phyloP scores from a whole-genome alignment of 2,329 filamentous ascomycete species.

The Trichoderma afroharzianum region DNA sequence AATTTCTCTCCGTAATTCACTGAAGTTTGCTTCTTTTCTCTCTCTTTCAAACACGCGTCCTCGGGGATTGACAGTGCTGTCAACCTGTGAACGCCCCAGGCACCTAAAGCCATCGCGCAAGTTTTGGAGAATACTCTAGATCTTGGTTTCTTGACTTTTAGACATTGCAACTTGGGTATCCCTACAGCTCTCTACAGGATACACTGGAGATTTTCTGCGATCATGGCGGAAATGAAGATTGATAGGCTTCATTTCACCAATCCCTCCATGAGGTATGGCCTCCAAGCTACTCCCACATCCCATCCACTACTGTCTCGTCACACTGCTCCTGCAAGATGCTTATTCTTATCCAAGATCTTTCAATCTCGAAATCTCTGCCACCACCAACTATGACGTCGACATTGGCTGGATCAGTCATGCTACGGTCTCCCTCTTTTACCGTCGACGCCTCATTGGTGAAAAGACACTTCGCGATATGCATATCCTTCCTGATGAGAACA shows the following conservation, averaged over 20 bases:
- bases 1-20: neutral
- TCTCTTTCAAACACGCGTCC: neutral
- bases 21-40: neutral
- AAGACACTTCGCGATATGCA: neutral
- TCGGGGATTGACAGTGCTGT: neutral
- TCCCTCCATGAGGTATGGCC: neutral
- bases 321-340: neutral
- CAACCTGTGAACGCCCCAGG: neutral
- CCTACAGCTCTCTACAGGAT: neutral
- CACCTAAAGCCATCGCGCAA: neutral
- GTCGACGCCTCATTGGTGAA: too few relatives aligned
- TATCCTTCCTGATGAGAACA: neutral
- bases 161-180: neutral
- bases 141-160: neutral
- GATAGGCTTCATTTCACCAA: neutral
- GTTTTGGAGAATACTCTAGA: neutral
- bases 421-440: too few relatives aligned
- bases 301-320: neutral
- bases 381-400: neutral
- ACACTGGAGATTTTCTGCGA: neutral
- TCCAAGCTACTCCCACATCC: too few relatives aligned
- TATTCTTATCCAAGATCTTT: neutral
- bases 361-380: neutral
- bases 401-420: neutral
- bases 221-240: neutral